A percentile compares a stretch with the other conserved stretches of the same genome.
Conservation (phyloP, 192 early-diverging fungal species). For the Phlyctochytrium bullatum region DNA sequence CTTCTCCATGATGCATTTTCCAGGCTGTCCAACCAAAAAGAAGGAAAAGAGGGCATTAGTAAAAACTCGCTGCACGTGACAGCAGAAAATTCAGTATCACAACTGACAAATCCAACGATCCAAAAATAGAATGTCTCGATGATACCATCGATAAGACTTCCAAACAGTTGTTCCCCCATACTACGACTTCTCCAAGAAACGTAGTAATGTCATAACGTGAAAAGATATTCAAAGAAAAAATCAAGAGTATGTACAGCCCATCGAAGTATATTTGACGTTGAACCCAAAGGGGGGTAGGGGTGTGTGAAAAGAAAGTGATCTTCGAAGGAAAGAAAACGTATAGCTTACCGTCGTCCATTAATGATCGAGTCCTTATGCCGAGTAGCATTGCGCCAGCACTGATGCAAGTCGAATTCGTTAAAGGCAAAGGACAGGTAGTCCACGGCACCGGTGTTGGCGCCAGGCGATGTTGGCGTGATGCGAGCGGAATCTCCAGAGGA, state of each 20-base stretch:
- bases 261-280: too few relatives aligned
- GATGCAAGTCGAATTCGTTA: slow-evolving; percentile 44
- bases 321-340: too few relatives aligned
- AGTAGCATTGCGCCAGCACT: slow-evolving; percentile 46
- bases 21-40: slow-evolving; percentile 14
- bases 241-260: too few relatives aligned
- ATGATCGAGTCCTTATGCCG: slow-evolving; percentile 38
- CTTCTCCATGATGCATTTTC: slow-evolving; percentile 38
- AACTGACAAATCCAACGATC: too few relatives aligned
- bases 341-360: slow-evolving; percentile 37
- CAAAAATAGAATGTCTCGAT: too few relatives aligned
- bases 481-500: not conserved
- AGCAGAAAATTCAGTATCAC: too few relatives aligned
- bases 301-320: too few relatives aligned
- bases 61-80: not conserved
- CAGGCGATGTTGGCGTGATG: not conserved
- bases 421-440: slow-evolving; percentile 43
- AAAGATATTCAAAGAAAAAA: not conserved
- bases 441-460: slow-evolving; percentile 16
- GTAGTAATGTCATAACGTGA: too few relatives aligned
- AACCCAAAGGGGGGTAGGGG: too few relatives aligned
- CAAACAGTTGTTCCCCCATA: too few relatives aligned
- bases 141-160: too few relatives aligned
- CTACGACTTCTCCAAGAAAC: too few relatives aligned
- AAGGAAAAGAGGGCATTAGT: not conserved